Percentiles rank a stretch among this genome's conserved stretches.
phyloP scores from a whole-genome alignment of 2,329 filamentous ascomycete genomes.

The Sordariomycetes sp. region DNA sequence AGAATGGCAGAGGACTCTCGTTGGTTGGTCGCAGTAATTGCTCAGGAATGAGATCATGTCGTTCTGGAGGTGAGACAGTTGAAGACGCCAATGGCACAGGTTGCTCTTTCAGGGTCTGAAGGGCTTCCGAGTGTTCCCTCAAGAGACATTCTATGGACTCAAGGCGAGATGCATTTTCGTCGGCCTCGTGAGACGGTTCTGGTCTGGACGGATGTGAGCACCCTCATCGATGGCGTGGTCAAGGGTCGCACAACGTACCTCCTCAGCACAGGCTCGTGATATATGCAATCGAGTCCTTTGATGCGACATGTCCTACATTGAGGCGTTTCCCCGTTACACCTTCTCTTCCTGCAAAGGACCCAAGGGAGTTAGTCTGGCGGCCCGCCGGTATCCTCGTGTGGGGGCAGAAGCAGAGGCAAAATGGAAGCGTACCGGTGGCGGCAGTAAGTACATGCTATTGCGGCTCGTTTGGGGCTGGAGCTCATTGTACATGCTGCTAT shows the following conservation, averaged over 20 bases:
- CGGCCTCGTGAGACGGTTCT: too few species aligned
- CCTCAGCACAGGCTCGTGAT: slow-evolving; percentile 1
- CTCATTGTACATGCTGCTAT: slow-evolving; percentile 1
- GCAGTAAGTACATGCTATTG: slow-evolving; percentile 2
- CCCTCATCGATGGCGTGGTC: too few species aligned
- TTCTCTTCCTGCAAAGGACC: background rate
- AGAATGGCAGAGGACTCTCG: slow-evolving; percentile 1
- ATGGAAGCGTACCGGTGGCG: background rate
- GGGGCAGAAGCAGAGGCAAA: background rate
- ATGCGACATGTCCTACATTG: slow-evolving; percentile 1
- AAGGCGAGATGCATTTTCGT: too few species aligned
- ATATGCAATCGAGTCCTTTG: slow-evolving; percentile 1
- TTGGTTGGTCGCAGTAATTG: too few species aligned
- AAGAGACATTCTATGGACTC: too few species aligned
- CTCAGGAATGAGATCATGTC: too few species aligned
- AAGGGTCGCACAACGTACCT: too few species aligned
- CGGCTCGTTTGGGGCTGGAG: background rate
- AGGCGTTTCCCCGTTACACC: slow-evolving; percentile 1
- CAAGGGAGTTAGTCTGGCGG: background rate
- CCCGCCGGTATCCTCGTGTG: background rate
- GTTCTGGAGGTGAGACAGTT: too few species aligned
- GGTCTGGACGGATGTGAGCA: too few species aligned
- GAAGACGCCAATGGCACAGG: too few species aligned
- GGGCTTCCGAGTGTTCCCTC: too few species aligned
- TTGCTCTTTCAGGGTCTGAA: too few species aligned